Evolutionary conservation across 1,139 yeast species (phyloP).

Genomic region (Scheffersomyces lignicola): DNA sequence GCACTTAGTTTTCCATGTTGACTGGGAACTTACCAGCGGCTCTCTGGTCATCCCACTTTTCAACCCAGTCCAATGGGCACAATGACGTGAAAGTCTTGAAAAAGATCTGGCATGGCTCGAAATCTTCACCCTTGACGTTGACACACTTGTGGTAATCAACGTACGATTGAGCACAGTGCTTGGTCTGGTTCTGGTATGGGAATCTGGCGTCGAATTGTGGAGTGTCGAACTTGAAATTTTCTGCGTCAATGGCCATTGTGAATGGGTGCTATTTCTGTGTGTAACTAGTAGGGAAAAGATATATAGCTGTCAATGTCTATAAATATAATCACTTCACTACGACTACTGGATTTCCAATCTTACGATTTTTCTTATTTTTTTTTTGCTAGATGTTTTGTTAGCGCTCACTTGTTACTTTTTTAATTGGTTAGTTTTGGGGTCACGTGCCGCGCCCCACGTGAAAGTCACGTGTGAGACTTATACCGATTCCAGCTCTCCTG

Average conservation of each 20-base stretch:
- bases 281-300: too few species aligned
- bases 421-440: not conserved
- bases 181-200: conserved; percentile 96
- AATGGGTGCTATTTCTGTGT: not conserved
- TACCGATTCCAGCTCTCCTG: too few species aligned
- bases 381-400: conserved; percentile 2
- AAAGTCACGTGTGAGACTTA: too few species aligned
- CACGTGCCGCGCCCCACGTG: conserved; percentile 6
- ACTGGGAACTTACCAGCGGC: conserved; percentile 54
- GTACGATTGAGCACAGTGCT: conserved; percentile 97
- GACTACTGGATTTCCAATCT: conserved; percentile 7
- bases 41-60: conserved; percentile 96
- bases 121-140: conserved; percentile 95
- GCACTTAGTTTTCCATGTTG: conserved; percentile 27
- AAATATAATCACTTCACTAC: not conserved
- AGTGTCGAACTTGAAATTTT: conserved; percentile 62
- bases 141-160: conserved; percentile 98
- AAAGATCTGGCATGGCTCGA: conserved; percentile 95
- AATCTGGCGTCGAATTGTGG: conserved; percentile 91
- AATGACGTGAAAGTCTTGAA: conserved; percentile 86
- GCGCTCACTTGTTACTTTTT: not conserved
- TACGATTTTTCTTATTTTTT: conserved; percentile 8
- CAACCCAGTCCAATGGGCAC: conserved; percentile 93
- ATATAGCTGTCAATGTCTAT: not conserved
- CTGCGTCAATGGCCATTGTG: conserved; percentile 46